Conservation (phyloP, 2,329 filamentous ascomycete genomes). For the Aspergillus luchuensis region DNA sequence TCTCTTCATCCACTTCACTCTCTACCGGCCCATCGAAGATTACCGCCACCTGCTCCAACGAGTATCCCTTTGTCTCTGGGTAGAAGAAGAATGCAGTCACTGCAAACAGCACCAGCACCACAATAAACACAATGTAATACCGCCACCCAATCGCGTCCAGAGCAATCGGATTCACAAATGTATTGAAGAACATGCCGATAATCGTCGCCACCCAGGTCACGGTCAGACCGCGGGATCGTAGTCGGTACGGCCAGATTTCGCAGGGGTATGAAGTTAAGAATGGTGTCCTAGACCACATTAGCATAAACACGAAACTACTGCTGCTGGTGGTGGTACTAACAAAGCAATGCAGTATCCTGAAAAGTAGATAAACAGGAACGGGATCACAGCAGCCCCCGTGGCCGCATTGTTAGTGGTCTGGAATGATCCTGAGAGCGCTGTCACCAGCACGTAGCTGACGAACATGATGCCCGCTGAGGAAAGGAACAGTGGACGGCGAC, state of each 20-base stretch:
- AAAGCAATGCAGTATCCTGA: constrained; percentile 29
- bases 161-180: constrained; percentile 26
- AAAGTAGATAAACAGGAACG: constrained; percentile 33
- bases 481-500: constrained; percentile 26
- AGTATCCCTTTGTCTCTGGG: constrained; percentile 18
- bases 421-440: constrained; percentile 29
- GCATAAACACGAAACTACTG: neutral
- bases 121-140: constrained; percentile 28
- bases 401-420: constrained; percentile 10
- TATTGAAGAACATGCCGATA: constrained; percentile 24
- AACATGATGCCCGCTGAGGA: constrained; percentile 24
- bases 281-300: constrained; percentile 19
- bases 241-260: constrained; percentile 29
- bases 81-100: constrained; percentile 15
- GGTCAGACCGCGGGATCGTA: constrained; percentile 29
- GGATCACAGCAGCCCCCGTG: constrained; percentile 30
- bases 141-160: constrained; percentile 25
- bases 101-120: constrained; percentile 12
- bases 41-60: constrained; percentile 18
- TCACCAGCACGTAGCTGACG: constrained; percentile 22
- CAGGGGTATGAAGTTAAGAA: constrained; percentile 24
- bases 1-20: neutral
- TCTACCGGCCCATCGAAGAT: constrained; percentile 14
- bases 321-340: constrained; percentile 13
- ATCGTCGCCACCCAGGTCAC: constrained; percentile 22